Base-by-base conservation (phyloP, 805 yeast species). In the Metschnikowia cubensis region DNA sequence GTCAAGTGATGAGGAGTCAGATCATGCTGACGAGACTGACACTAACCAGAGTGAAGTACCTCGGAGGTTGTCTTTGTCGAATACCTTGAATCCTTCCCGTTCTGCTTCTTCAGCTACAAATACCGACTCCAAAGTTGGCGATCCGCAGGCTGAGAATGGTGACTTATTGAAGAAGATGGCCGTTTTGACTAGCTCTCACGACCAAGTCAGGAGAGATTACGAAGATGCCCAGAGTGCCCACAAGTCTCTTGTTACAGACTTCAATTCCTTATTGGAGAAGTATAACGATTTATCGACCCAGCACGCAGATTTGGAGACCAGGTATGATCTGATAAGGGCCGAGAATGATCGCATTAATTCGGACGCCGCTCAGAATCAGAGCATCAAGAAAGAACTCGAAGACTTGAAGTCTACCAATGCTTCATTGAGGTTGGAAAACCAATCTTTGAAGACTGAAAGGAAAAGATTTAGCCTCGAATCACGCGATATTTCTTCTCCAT, bases 1-100 rank as follows among this genome's bases (percentile, higher is more conserved):
- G 90, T 85, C 92, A 14, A 85, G 90, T 48, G 96, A 86, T 56
- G 94, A 85, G 43, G 88, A 81, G 2, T 80, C 74, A 1, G 50
- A 42, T 7, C 76, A 66, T 7, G 68, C 62, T 1, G 64, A 48
- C 22, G 20, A n/a, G 35, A 51, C 53, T 17, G 21, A 7, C 6
- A 15, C 33, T 7, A 17, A 34, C 15, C 34, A 35, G 10, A 33
- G 14, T 11, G 45, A 45, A 17, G 33, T 35, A 7, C 36, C 49
- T 21, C 45, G 56, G n/a, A 17, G 60, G 42, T 29, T 45, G 20
- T 50, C 52, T 11, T 43, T 43, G 20, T 42, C 50, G 21, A 45
- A 39, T n/a, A 38, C 48, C 3, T 48, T 48, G 34, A 35, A 34
- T 20, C 34, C 29, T 7, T 13, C 36, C 8, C 37, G 37, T 20